A percentile compares a stretch with the other conserved stretches of the same genome.
These are phyloP conservation scores for Puya raimondii DNA, from an alignment of 176 grass and related monocot genomes.

Conservation along the genomic window DNA sequence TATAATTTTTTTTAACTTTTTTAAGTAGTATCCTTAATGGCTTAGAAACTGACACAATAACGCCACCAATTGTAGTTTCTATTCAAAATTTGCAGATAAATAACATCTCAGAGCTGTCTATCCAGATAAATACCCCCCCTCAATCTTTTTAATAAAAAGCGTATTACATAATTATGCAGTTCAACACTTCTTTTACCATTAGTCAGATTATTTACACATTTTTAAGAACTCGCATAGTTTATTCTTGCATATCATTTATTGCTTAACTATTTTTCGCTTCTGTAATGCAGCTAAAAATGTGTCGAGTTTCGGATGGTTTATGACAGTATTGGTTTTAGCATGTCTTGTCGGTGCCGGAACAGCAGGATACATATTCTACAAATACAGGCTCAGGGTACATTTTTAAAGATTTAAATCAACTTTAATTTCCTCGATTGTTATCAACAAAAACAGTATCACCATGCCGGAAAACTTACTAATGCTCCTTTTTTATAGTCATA, in stretches of 20 bases:
- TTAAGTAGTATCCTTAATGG: too few relatives aligned
- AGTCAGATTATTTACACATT: neutral
- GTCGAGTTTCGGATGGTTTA: conserved; percentile 39
- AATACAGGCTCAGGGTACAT: conserved; percentile 78
- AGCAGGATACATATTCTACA: conserved; percentile 79
- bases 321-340: conserved; percentile 43
- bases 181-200: neutral
- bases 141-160: too few relatives aligned
- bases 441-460: neutral
- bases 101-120: too few relatives aligned
- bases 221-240: neutral
- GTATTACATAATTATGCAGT: too few relatives aligned
- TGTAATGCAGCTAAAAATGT: conserved; percentile 34
- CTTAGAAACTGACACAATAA: too few relatives aligned
- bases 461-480: neutral
- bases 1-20: too few relatives aligned
- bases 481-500: conserved; percentile 39
- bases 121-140: too few relatives aligned
- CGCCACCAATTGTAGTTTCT: too few relatives aligned
- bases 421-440: neutral
- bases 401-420: neutral
- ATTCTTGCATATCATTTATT: neutral
- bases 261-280: neutral
- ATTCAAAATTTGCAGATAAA: too few relatives aligned
- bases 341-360: conserved; percentile 39